Conservation (phyloP, 2,329 filamentous ascomycete genomes). For the Bipolaris gigantea region DNA sequence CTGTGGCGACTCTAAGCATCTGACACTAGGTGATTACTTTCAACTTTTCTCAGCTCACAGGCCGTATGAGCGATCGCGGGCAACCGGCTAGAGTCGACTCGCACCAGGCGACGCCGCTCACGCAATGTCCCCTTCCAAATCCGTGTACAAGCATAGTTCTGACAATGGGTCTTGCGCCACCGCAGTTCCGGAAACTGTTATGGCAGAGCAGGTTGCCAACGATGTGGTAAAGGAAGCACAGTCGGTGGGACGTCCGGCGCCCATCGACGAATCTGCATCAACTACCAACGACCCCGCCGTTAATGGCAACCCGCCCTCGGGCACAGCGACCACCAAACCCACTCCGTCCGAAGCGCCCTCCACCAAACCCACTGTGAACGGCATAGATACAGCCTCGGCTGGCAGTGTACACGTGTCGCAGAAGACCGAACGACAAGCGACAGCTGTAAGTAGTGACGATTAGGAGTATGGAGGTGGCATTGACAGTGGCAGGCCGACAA, state of each 20-base stretch:
- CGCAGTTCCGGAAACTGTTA: conserved; percentile 63
- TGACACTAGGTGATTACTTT: conserved; percentile 46
- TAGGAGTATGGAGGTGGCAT: conserved; percentile 2
- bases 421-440: conserved; percentile 18
- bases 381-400: conserved; percentile 20
- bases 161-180: conserved; percentile 35
- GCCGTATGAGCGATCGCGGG: conserved; percentile 29
- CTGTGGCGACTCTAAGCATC: conserved; percentile 45
- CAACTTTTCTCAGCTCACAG: conserved; percentile 26
- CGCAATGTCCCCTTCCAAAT: conserved; percentile 19
- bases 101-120: conserved; percentile 21
- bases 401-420: conserved; percentile 22
- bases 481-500: conserved; percentile 23
- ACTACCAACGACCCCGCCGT: conserved; percentile 59
- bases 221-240: conserved; percentile 72
- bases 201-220: conserved; percentile 70
- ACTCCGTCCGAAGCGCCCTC: conserved; percentile 37
- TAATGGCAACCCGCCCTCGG: conserved; percentile 49
- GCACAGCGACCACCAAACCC: conserved; percentile 37
- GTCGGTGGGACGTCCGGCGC: conserved; percentile 66
- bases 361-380: conserved; percentile 41
- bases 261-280: conserved; percentile 68
- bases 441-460: conserved; percentile 27
- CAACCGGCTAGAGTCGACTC: conserved; percentile 24
- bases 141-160: conserved; percentile 38